Evolutionary conservation across 148 eudicot genomes (phyloP).

Genomic region (Oxyria digyna): DNA sequence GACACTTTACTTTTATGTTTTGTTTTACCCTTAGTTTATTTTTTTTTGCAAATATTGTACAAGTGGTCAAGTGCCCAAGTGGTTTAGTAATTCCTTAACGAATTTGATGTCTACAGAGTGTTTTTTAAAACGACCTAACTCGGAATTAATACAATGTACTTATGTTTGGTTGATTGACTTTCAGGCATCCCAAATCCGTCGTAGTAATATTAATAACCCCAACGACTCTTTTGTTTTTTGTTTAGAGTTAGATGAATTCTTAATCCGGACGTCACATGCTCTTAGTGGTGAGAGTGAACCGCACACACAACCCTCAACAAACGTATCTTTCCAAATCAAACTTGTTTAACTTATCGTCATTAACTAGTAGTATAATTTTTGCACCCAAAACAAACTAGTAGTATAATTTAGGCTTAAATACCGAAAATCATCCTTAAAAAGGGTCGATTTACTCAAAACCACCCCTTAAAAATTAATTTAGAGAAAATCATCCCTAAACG

Average conservation of each 20-base stretch:
- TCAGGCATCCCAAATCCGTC: not conserved
- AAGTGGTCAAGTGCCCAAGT: not conserved
- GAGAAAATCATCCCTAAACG: no score
- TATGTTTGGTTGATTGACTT: slow-evolving; percentile 7
- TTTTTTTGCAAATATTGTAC: not conserved
- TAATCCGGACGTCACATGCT: not conserved
- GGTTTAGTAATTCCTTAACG: no score
- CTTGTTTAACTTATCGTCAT: not conserved
- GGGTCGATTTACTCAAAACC: no score
- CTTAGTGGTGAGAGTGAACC: not conserved
- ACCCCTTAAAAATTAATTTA: no score
- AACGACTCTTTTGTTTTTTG: not conserved
- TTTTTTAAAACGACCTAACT: not conserved
- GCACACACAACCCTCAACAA: not conserved
- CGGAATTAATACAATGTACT: not conserved
- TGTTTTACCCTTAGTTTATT: not conserved
- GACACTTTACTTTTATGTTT: not conserved
- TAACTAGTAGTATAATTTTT: no score
- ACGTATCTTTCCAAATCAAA: not conserved
- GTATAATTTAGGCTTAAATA: no score
- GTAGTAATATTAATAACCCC: not conserved
- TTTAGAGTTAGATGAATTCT: not conserved
- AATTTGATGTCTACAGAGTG: no score
- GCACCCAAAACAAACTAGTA: no score
- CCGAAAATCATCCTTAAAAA: no score